Conservation (phyloP, 2,329 filamentous ascomycete genomes). For the Diaporthe batatas region DNA sequence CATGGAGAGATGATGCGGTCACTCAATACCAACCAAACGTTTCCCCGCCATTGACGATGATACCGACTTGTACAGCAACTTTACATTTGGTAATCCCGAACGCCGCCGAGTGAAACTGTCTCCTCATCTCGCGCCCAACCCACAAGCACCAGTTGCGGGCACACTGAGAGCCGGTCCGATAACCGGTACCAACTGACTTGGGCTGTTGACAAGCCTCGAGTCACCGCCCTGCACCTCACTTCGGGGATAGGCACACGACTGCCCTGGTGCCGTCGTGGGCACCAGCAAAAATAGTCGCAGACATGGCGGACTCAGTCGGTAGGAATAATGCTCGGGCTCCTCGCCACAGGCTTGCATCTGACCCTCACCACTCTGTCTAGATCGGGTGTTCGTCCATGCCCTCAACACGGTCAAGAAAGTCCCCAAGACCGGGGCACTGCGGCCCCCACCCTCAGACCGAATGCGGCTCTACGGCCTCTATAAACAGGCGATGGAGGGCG, state of each 20-base stretch:
- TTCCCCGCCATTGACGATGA: conserved; percentile 29
- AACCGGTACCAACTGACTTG: conserved; percentile 29
- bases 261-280: conserved; percentile 36
- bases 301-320: conserved; percentile 69
- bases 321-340: conserved; percentile 41
- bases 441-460: conserved; percentile 87
- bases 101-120: not conserved
- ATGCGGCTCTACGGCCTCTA: conserved; percentile 97
- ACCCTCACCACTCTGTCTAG: conserved; percentile 60
- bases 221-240: conserved; percentile 16
- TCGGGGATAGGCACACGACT: conserved; percentile 25
- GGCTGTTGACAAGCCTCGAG: conserved; percentile 18
- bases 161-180: not conserved
- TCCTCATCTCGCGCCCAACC: not conserved
- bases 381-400: conserved; percentile 98
- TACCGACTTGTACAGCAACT: conserved; percentile 16
- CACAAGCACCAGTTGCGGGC: not conserved
- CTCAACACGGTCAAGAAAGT: conserved; percentile 99
- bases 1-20: conserved; percentile 25
- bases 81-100: not conserved
- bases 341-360: conserved; percentile 15
- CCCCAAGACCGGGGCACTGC: conserved; percentile 89
- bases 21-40: conserved; percentile 12
- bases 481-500: conserved; percentile 99
- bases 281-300: conserved; percentile 37